Evolutionary conservation across 176 grass and related monocot genomes (phyloP).

Genomic region (Oryza brachyantha): DNA sequence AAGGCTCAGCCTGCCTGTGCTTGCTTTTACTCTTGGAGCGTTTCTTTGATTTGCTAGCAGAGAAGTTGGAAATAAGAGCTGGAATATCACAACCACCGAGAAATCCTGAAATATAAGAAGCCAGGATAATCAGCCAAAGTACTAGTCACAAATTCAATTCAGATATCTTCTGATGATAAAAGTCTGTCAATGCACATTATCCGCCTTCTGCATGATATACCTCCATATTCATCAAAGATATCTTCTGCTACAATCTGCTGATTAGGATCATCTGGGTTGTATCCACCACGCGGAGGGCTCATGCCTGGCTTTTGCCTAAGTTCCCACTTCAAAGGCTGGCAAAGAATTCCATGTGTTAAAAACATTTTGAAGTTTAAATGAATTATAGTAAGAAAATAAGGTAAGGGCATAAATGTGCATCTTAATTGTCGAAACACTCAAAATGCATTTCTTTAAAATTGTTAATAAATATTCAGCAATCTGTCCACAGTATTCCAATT

Average conservation of each 20-base stretch:
- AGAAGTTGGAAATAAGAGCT: conserved; percentile 69
- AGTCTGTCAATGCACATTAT: not conserved
- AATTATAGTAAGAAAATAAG: not conserved
- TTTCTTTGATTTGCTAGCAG: conserved; percentile 65
- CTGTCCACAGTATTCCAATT: not conserved
- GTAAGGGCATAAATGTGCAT: not conserved
- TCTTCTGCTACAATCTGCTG: conserved; percentile 97
- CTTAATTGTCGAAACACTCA: not conserved
- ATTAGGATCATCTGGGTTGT: conserved; percentile 84
- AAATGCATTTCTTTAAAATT: not conserved
- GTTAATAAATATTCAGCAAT: not conserved
- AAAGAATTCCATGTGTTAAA: conserved; percentile 18
- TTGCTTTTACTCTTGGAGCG: conserved; percentile 60
- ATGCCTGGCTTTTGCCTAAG: conserved; percentile 95
- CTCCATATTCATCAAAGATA: conserved; percentile 99
- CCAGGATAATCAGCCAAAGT: not conserved
- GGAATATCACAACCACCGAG: conserved; percentile 64
- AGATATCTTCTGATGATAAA: not conserved
- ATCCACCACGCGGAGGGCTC: conserved; percentile 93
- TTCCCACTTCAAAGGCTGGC: conserved; percentile 93
- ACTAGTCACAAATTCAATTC: conserved; percentile 2
- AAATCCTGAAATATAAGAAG: conserved; percentile 64
- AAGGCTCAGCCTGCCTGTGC: conserved; percentile 24
- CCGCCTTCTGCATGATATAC: conserved; percentile 34
- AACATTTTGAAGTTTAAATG: not conserved